These are phyloP conservation scores for Hura crepitans DNA, from an alignment of 441 rosid species.

Conservation along the genomic window DNA sequence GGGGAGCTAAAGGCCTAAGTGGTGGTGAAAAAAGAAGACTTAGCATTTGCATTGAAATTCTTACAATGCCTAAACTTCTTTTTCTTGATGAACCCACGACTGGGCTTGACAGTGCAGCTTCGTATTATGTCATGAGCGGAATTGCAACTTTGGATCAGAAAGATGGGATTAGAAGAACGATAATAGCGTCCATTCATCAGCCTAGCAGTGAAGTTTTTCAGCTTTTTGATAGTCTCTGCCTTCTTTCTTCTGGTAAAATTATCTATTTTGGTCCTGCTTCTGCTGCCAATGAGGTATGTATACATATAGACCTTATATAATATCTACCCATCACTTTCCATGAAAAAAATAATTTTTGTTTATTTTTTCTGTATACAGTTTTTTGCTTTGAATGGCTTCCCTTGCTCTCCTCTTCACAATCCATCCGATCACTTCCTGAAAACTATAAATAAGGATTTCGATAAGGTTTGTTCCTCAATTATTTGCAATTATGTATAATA, in stretches of 20 bases:
- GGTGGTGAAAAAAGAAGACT: slow-evolving; percentile 51
- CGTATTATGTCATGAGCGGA: slow-evolving; percentile 44
- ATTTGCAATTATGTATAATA: no score
- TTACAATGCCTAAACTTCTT: slow-evolving; percentile 42
- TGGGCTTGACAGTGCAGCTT: slow-evolving; percentile 56
- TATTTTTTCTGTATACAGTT: slow-evolving; percentile 33
- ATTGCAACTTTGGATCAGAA: slow-evolving; percentile 33
- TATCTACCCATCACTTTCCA: no score
- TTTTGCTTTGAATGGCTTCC: slow-evolving; percentile 43
- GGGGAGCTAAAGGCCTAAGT: slow-evolving; percentile 40
- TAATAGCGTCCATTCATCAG: slow-evolving; percentile 46
- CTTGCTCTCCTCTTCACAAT: slow-evolving; percentile 40
- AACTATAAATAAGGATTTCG: slow-evolving; percentile 46
- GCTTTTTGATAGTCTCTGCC: slow-evolving; percentile 42
- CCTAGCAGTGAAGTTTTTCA: slow-evolving; percentile 50
- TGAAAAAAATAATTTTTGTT: no score
- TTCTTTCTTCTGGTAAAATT: slow-evolving; percentile 40
- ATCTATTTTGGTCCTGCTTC: slow-evolving; percentile 39
- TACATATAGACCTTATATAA: no score
- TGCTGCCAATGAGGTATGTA: slow-evolving; percentile 33
- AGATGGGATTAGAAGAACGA: slow-evolving; percentile 29
- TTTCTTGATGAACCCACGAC: slow-evolving; percentile 53
- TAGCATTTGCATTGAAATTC: slow-evolving; percentile 47
- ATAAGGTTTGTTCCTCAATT: no score
- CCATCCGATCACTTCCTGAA: slow-evolving; percentile 47